phyloP scores from a whole-genome alignment of 2,329 filamentous ascomycete genomes.

The Ceratocystis harringtonii region DNA sequence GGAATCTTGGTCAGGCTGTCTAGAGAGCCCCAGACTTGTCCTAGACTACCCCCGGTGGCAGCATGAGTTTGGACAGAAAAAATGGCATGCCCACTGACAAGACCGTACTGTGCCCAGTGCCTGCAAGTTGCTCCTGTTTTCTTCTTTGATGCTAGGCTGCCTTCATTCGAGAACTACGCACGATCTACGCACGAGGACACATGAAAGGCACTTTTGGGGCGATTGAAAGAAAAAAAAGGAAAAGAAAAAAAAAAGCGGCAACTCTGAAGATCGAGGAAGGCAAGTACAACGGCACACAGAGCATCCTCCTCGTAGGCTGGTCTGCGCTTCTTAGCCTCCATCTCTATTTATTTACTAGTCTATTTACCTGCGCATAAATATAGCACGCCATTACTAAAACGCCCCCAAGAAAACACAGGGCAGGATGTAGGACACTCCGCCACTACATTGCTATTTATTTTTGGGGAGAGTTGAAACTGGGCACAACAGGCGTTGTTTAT shows the following conservation, averaged over 20 bases:
- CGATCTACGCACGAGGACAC: neutral
- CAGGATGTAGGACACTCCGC: neutral
- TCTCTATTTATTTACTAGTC: neutral
- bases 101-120: no score
- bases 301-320: neutral
- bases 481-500: neutral
- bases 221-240: neutral
- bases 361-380: neutral
- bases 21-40: no score
- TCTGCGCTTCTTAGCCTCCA: neutral
- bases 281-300: no score
- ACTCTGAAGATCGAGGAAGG: neutral
- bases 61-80: no score
- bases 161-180: neutral
- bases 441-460: neutral
- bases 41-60: no score
- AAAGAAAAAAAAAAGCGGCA: neutral
- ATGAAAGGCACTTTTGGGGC: neutral
- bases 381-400: neutral
- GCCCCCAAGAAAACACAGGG: neutral
- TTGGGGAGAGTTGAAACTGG: neutral
- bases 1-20: no score
- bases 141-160: neutral
- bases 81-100: no score
- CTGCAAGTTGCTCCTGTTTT: neutral